Percentiles rank a stretch among this genome's conserved stretches.
These are phyloP conservation scores for Phaeosphaeria sp. DNA, from an alignment of 2,329 filamentous ascomycete species.

Conservation along the genomic window DNA sequence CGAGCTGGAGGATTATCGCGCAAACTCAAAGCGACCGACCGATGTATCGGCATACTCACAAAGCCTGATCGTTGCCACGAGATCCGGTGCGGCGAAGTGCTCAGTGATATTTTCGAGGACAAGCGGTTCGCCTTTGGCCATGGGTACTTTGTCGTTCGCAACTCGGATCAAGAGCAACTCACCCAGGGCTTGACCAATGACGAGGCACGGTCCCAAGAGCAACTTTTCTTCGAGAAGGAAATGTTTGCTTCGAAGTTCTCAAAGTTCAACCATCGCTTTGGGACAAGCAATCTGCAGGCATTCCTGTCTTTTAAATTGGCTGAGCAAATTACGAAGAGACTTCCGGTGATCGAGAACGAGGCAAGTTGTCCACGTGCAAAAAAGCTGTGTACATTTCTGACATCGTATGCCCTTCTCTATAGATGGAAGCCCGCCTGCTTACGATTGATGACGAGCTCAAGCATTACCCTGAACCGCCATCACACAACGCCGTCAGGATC, in stretches of 20 bases:
- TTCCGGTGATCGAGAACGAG: conserved; percentile 53
- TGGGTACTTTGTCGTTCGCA: conserved; percentile 81
- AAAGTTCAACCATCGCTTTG: conserved; percentile 55
- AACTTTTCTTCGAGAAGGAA: conserved; percentile 55
- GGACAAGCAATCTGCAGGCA: conserved; percentile 58
- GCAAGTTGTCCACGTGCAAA: no score
- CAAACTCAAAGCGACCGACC: conserved; percentile 47
- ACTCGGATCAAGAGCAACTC: conserved; percentile 62
- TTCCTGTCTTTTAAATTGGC: conserved; percentile 58
- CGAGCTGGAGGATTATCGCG: conserved; percentile 67
- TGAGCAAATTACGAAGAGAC: conserved; percentile 47
- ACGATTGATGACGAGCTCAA: conserved; percentile 63
- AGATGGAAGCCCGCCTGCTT: conserved; percentile 55
- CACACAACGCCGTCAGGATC: conserved; percentile 68
- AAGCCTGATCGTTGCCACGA: conserved; percentile 77
- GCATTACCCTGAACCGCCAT: conserved; percentile 70
- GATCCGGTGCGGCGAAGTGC: conserved; percentile 58
- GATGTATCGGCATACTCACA: conserved; percentile 71
- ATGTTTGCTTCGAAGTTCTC: conserved; percentile 57
- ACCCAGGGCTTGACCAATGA: conserved; percentile 52
- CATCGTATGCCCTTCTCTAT: no score
- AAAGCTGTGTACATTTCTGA: no score
- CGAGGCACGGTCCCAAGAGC: conserved; percentile 58
- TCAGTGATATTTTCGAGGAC: conserved; percentile 68
- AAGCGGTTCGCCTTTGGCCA: conserved; percentile 68